Evolutionary conservation across 805 yeast species (phyloP).

Genomic region (Starmerella bombi): DNA sequence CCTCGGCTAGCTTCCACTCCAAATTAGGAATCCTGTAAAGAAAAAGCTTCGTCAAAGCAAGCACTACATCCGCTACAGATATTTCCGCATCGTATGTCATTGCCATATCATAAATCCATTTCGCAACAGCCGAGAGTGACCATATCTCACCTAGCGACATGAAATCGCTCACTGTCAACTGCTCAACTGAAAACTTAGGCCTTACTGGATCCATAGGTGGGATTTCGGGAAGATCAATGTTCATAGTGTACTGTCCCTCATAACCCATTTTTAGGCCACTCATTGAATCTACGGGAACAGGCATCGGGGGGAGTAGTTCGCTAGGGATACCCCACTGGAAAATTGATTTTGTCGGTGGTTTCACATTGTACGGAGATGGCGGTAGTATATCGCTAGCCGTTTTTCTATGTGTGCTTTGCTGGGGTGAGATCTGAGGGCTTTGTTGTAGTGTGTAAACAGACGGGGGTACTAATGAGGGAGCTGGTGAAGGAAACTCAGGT

Average conservation of each 20-base stretch:
- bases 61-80: constrained; percentile 3
- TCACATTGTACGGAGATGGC: too few relatives aligned
- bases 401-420: too few relatives aligned
- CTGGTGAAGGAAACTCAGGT: too few relatives aligned
- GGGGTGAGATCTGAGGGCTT: too few relatives aligned
- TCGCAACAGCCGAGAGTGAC: constrained; percentile 15
- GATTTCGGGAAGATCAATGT: constrained; percentile 19
- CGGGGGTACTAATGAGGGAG: too few relatives aligned
- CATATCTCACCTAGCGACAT: constrained; percentile 14
- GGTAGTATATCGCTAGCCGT: too few relatives aligned
- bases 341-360: constrained; percentile 8
- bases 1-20: constrained; percentile 25
- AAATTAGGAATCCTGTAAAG: constrained; percentile 22
- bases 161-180: constrained; percentile 20
- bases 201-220: constrained; percentile 18
- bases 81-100: constrained; percentile 16
- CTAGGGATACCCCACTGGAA: constrained; percentile 16
- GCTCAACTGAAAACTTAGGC: constrained; percentile 19
- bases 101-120: constrained; percentile 17
- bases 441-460: too few relatives aligned
- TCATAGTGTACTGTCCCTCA: constrained; percentile 13
- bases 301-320: constrained; percentile 16
- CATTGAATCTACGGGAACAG: constrained; percentile 12
- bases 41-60: constrained; percentile 19
- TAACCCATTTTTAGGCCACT: constrained; percentile 10